These are phyloP conservation scores for Cochlearia excelsa DNA, from an alignment of 345 rosid species.

Conservation along the genomic window DNA sequence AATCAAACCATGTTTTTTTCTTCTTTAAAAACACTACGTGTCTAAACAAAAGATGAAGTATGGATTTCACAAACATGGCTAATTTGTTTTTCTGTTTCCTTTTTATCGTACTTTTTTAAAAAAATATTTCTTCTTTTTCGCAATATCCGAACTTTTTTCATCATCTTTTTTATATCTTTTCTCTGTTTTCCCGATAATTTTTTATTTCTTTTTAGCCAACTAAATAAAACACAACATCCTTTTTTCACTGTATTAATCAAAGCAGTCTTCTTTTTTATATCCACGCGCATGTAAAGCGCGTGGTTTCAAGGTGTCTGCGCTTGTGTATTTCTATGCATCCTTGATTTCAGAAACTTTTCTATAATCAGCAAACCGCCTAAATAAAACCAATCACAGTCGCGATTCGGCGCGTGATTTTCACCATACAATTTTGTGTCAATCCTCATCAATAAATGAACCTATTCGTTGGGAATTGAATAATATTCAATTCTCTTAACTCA, in stretches of 20 bases:
- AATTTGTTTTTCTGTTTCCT: conserved; percentile 34
- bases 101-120: conserved; percentile 33
- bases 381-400: conserved; percentile 14
- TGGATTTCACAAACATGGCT: conserved; percentile 2
- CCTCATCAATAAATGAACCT: conserved; percentile 7
- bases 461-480: conserved; percentile 23
- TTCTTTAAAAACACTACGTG: conserved; percentile 24
- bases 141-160: conserved; percentile 27
- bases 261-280: conserved; percentile 15
- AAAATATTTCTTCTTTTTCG: conserved; percentile 23
- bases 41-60: conserved; percentile 27
- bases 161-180: conserved; percentile 21
- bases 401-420: conserved; percentile 18
- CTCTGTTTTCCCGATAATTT: conserved; percentile 16
- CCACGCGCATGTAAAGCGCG: conserved; percentile 22
- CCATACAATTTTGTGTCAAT: not conserved
- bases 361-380: conserved; percentile 28
- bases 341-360: conserved; percentile 22
- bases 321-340: conserved; percentile 22
- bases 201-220: conserved; percentile 12
- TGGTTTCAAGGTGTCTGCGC: not conserved
- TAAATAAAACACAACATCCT: not conserved
- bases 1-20: not conserved
- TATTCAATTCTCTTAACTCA: conserved; percentile 1
- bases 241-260: conserved; percentile 10